Base-by-base conservation (phyloP, 495 filamentous ascomycete genomes). In the Podospora fimiseda region DNA sequence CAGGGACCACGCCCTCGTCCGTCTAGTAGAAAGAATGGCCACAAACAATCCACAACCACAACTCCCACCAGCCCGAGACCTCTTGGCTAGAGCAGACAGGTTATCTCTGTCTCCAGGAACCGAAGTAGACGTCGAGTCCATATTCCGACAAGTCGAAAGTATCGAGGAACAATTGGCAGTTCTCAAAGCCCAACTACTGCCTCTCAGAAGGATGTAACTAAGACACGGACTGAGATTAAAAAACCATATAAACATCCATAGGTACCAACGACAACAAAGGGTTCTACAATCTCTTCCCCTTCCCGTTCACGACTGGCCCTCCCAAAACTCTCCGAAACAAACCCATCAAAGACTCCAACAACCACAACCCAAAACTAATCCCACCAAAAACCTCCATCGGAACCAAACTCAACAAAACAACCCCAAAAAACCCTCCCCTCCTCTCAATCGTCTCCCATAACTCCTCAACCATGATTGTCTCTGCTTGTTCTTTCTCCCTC, bases 391-490 rank as follows among this genome's bases (percentile, higher is more conserved):
- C 60, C 22, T 63, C 36, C 61, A 69, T 67, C 1, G 66, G 66
- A 15, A 67, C 22, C 7, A 61, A 45, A 0, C 58, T 61, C 13
- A 68, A 56, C 8, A 62, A 63, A 16, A 65, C 49, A 24, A 63
- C 62, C 0, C 57, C 61, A 50, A 61, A 65, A 22, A 67, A 62
- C 43, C 63, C 52, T 20, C 67, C 56, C 39, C 67, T 55, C 20
- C 68, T 36, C 14, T 53, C 52, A 16, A 71, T 58, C 6, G 60
- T 55, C 7, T 58, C 60, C 72, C 72, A 74, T 13, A 73, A 42
- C 55, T 74, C 72, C 0, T 48, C 64, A 68, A 67, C 30, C 57
- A 62, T 38, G 5, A 73, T 51, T n/a, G n/a, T n/a, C n/a, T n/a
- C 45, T 62, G 52, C 27, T 33, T 33, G 27, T 5, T 30, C 60